phyloP scores from a whole-genome alignment of 345 rosid species.

The Ailanthus altissimus region DNA sequence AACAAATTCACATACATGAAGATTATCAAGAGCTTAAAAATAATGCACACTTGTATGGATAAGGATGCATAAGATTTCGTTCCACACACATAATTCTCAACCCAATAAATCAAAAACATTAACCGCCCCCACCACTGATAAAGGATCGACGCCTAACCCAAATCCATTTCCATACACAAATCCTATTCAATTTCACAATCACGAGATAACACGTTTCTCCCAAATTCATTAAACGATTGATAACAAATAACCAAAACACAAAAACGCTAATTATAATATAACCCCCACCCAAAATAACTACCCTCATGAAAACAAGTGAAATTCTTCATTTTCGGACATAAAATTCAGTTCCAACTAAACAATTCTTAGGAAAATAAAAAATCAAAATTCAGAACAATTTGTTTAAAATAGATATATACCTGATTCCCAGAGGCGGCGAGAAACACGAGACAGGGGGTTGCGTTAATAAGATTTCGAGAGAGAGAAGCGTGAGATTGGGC shows the following conservation, averaged over 20 bases:
- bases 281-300: constrained; percentile 19
- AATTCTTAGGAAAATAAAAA: background rate
- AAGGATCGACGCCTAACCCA: constrained; percentile 18
- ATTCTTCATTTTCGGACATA: constrained; percentile 15
- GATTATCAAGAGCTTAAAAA: background rate
- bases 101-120: background rate
- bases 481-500: constrained; percentile 21
- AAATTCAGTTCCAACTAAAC: constrained; percentile 28
- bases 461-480: constrained; percentile 8
- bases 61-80: background rate
- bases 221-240: constrained; percentile 9
- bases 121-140: constrained; percentile 2
- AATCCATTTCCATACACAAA: constrained; percentile 6
- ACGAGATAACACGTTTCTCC: background rate
- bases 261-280: background rate
- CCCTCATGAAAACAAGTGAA: background rate
- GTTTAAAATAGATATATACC: constrained; percentile 25
- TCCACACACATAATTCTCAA: background rate
- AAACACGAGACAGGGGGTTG: constrained; percentile 24
- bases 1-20: background rate
- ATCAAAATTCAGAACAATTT: constrained; percentile 19
- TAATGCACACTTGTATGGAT: background rate
- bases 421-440: constrained; percentile 23
- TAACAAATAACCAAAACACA: background rate
- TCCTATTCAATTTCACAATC: constrained; percentile 18